Evolutionary conservation across 2,329 filamentous ascomycete genomes (phyloP).

Genomic region (Cadophora malorum): DNA sequence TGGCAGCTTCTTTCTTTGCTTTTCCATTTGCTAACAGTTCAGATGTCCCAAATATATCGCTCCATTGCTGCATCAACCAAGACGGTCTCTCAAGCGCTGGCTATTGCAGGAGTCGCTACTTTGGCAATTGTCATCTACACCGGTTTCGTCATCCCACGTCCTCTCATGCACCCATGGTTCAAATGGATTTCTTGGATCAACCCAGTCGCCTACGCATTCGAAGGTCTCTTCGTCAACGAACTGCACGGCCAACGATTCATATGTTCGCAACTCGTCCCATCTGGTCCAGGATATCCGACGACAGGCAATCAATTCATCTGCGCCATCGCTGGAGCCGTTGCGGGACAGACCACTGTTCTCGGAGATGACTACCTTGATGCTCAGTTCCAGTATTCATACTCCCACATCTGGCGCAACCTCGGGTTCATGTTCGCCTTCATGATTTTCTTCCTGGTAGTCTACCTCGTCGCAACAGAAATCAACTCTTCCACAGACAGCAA

Average conservation of each 20-base stretch:
- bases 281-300: conserved; percentile 52
- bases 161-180: conserved; percentile 78
- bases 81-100: conserved; percentile 70
- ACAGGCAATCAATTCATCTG: conserved; percentile 55
- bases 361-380: conserved; percentile 64
- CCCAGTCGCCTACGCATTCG: conserved; percentile 76
- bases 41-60: conserved; percentile 71
- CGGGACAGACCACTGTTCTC: conserved; percentile 58
- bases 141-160: conserved; percentile 51
- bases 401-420: conserved; percentile 57
- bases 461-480: conserved; percentile 70
- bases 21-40: too few species aligned
- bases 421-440: conserved; percentile 73
- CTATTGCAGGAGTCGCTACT: conserved; percentile 61
- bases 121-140: conserved; percentile 45
- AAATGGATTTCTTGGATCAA: conserved; percentile 76
- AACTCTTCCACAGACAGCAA: conserved; percentile 72
- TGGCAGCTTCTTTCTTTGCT: conserved; percentile 52
- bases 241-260: conserved; percentile 80
- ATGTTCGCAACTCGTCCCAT: conserved; percentile 51
- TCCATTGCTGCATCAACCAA: conserved; percentile 77
- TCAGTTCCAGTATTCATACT: conserved; percentile 63
- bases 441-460: conserved; percentile 65
- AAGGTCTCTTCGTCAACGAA: conserved; percentile 83
- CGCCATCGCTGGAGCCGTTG: conserved; percentile 60